Evolutionary conservation across 2,329 filamentous ascomycete genomes (phyloP).

Genomic region (Fusarium incarnatum): DNA sequence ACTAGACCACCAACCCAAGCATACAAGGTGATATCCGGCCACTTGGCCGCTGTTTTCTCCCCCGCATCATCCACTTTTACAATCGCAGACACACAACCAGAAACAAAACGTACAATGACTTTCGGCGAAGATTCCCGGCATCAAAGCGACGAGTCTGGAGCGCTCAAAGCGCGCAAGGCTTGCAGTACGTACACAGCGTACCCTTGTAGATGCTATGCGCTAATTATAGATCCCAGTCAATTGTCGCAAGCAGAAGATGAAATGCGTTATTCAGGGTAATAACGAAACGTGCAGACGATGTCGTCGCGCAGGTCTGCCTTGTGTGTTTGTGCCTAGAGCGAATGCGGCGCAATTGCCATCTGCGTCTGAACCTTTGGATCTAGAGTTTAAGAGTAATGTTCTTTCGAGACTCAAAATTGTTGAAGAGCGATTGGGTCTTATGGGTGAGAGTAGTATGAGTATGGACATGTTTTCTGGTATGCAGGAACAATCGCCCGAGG

Average conservation of each 20-base stretch:
- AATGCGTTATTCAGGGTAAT: constrained; percentile 25
- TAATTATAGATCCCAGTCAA: constrained; percentile 18
- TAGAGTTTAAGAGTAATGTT: constrained; percentile 19
- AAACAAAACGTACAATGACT: neutral
- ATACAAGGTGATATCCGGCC: constrained; percentile 16
- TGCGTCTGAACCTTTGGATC: constrained; percentile 9
- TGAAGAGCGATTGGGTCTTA: neutral
- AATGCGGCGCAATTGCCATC: constrained; percentile 12
- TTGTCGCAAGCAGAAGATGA: constrained; percentile 26
- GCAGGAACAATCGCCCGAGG: neutral
- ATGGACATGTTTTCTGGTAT: neutral
- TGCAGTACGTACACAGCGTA: constrained; percentile 5
- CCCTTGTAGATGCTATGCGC: neutral
- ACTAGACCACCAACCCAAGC: neutral
- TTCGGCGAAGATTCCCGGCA: constrained; percentile 22
- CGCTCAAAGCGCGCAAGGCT: constrained; percentile 21
- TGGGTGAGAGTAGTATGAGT: neutral
- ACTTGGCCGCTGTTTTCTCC: constrained; percentile 16
- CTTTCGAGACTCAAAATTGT: neutral
- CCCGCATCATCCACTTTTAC: constrained; percentile 20
- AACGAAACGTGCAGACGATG: constrained; percentile 21
- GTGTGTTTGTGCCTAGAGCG: constrained; percentile 18
- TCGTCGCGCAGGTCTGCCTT: constrained; percentile 15
- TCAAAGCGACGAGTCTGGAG: constrained; percentile 12
- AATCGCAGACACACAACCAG: neutral